Evolutionary conservation across 225 moss, liverwort and hornwort genomes (phyloP).

Genomic region (Sphagnum contortum): DNA sequence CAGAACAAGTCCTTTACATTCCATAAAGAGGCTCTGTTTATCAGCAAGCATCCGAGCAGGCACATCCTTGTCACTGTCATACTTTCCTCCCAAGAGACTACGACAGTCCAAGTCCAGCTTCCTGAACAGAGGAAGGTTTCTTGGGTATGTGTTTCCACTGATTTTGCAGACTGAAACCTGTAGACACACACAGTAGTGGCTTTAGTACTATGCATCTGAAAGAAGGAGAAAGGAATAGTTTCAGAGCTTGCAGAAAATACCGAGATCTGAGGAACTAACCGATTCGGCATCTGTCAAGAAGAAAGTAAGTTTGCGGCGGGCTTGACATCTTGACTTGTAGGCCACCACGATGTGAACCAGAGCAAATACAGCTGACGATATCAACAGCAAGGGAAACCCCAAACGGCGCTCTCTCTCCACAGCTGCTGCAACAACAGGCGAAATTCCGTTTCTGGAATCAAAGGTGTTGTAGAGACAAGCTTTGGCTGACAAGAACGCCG

Average conservation of each 20-base stretch:
- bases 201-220: too few relatives aligned
- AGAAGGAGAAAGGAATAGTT: too few relatives aligned
- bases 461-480: slow-evolving; percentile 18
- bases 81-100: slow-evolving; percentile 21
- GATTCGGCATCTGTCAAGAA: slow-evolving; percentile 14
- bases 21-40: slow-evolving; percentile 35
- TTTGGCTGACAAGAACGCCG: slow-evolving; percentile 33
- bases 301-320: slow-evolving; percentile 45
- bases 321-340: slow-evolving; percentile 42
- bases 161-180: slow-evolving; percentile 19
- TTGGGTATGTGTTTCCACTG: slow-evolving; percentile 20
- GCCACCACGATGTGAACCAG: slow-evolving; percentile 41
- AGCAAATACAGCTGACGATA: slow-evolving; percentile 33
- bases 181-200: not conserved
- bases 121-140: slow-evolving; percentile 19
- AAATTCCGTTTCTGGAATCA: not conserved
- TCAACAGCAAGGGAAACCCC: slow-evolving; percentile 30
- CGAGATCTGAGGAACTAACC: slow-evolving; percentile 1
- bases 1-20: slow-evolving; percentile 28
- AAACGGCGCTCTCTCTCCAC: slow-evolving; percentile 13
- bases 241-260: too few relatives aligned
- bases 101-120: slow-evolving; percentile 28
- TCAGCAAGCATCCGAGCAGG: slow-evolving; percentile 43
- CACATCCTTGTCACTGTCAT: slow-evolving; percentile 35
- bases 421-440: slow-evolving; percentile 13